Percentiles rank a stretch among this genome's conserved stretches.
Evolutionary conservation across 2,329 filamentous ascomycete genomes (phyloP).

Genomic region (Rhytidhysteron rufulum): DNA sequence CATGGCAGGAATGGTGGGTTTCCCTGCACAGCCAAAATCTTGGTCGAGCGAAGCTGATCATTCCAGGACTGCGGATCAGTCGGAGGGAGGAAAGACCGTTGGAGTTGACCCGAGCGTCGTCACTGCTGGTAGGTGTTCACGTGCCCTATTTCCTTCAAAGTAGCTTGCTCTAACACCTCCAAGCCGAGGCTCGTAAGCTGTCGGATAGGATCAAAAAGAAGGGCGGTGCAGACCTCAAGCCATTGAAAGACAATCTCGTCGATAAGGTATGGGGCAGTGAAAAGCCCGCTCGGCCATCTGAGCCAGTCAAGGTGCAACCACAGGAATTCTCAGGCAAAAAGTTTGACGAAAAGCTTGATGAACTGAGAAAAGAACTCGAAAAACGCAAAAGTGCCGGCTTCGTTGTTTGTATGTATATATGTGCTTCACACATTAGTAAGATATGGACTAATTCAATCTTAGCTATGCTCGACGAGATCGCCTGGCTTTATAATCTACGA

Average conservation of each 20-base stretch:
- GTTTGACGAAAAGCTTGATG: conserved; percentile 76
- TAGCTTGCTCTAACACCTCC: conserved; percentile 29
- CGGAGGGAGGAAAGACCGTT: conserved; percentile 80
- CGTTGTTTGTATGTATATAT: conserved; percentile 60
- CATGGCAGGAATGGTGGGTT: conserved; percentile 89
- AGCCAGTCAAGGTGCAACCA: conserved; percentile 69
- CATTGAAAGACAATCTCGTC: conserved; percentile 79
- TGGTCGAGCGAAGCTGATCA: conserved; percentile 4
- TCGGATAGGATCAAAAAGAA: conserved; percentile 82
- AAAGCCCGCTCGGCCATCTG: conserved; percentile 69
- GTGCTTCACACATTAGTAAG: neutral
- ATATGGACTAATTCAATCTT: conserved; percentile 3
- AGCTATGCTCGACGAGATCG: conserved; percentile 90
- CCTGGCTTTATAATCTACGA: conserved; percentile 97
- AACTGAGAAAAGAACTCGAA: conserved; percentile 83
- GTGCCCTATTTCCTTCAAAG: conserved; percentile 27
- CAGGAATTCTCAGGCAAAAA: conserved; percentile 76
- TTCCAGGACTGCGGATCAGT: conserved; percentile 67
- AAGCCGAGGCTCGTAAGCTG: conserved; percentile 68
- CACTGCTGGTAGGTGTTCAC: conserved; percentile 53
- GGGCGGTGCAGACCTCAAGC: conserved; percentile 71
- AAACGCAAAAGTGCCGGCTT: conserved; percentile 87
- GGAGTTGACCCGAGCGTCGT: conserved; percentile 89
- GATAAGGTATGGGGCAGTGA: conserved; percentile 80
- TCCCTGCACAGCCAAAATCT: neutral